Percentiles rank a stretch among this genome's conserved stretches.
Evolutionary conservation across 2,329 filamentous ascomycete species (phyloP).

Genomic region (Septoria petroselini): DNA sequence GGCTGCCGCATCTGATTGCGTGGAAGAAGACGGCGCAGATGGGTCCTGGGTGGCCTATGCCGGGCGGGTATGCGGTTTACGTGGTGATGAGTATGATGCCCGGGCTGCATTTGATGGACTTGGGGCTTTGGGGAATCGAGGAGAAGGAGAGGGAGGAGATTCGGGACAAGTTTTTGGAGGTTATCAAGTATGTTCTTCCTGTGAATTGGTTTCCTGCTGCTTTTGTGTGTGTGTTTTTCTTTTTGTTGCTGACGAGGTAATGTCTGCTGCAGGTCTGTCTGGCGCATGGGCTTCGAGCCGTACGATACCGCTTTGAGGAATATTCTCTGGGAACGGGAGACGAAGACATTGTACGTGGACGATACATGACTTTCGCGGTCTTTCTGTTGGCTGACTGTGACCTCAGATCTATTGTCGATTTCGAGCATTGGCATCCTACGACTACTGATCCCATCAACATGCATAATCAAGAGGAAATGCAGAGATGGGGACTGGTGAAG

Average conservation of each 20-base stretch:
- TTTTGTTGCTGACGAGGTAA: background rate
- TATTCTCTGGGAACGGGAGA: conserved; percentile 32
- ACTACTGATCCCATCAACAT: conserved; percentile 31
- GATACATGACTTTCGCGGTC: too few relatives aligned
- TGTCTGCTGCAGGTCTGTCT: conserved; percentile 24
- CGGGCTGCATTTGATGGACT: conserved; percentile 31
- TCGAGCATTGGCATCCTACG: conserved; percentile 32
- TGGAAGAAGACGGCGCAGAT: conserved; percentile 26
- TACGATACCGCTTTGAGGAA: conserved; percentile 36
- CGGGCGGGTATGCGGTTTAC: conserved; percentile 33
- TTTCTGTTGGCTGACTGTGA: background rate
- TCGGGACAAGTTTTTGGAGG: conserved; percentile 26
- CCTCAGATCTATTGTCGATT: conserved; percentile 34
- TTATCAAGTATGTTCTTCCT: conserved; percentile 26
- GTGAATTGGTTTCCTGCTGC: too few relatives aligned
- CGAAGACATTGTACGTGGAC: conserved; percentile 16
- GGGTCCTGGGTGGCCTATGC: conserved; percentile 24
- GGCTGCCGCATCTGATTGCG: conserved; percentile 31
- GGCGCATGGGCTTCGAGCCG: conserved; percentile 32
- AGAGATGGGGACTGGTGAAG: conserved; percentile 33
- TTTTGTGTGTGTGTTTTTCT: too few relatives aligned
- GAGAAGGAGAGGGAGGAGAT: conserved; percentile 26
- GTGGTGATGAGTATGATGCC: conserved; percentile 34
- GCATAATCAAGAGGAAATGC: conserved; percentile 28
- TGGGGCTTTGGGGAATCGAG: conserved; percentile 33